Evolutionary conservation across 148 eudicot genomes (phyloP), one percentile per base, ranked within the genome.

Genomic region (Rheum nobile): DNA sequence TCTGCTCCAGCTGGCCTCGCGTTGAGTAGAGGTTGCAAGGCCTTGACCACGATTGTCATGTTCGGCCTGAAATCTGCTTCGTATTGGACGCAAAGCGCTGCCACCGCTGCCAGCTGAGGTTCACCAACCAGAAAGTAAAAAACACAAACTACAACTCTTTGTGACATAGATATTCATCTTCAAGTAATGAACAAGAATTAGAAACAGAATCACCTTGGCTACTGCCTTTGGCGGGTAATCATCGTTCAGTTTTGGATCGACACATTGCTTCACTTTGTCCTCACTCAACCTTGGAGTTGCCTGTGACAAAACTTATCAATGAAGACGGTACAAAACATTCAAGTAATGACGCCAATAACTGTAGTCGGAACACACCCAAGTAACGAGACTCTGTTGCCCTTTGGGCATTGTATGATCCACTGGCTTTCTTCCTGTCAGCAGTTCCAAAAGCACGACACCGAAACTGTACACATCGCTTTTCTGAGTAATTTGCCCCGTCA

Each of bases 331-430:
- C 43, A 63, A 32, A 59, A 2, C 9, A 31, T 63, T 63, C 1
- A 13, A 29, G 24, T 7, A 17, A 34, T 34, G 10, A 8, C n/a
- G 32, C 32, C 70, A 31, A 65, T 6, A 65, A 65, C 0, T 1
- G 22, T 65, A 10, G 32, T 5, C 10, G 8, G 17, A 52, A 65
- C 83, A 35, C 42, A 93, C 98, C 98, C 98, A 93, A 38, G 97
- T 91, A 63, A 93, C 97, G 59, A 93, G 92, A 88, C 92, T 88
- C 67, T 93, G 98, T 74, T 93, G 98, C 38, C 97, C 97, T 81
- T 93, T 91, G 2, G 98, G 98, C 97, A 91, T 91, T 73, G 98
- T 93, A 75, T 93, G 97, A 80, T 93, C 98, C 38, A 93, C 97
- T 50, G 97, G 96, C 77, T 93, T 93, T 76, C 98, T 88, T 77